Evolutionary conservation across 1,139 yeast species (phyloP), one percentile per base, ranked within the genome.

Genomic region (Cylindricascospora bacillispora): DNA sequence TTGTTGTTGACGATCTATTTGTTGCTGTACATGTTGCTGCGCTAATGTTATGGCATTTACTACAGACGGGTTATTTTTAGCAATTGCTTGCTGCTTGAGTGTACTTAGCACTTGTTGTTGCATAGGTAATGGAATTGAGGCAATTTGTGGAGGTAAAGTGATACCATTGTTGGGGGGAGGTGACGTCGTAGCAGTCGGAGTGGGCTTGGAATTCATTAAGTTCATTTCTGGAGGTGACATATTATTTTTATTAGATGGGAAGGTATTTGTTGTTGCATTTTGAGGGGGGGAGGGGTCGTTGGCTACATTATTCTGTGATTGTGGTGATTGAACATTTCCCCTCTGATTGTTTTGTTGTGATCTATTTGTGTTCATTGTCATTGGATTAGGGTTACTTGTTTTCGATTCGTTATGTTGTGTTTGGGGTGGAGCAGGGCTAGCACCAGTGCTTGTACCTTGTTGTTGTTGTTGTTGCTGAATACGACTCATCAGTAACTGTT

Each of bases 11-110:
- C 52, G 56, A 33, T 38, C 35, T 7, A 34, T 17, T 25, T 35
- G 43, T 24, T 41, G 45, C 24, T 45, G 52, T 4, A 45, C 34
- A 18, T 51, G 60, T 34, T 54, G 60, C 37, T 54, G 60, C 23
- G 56, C 57, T 33, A 45, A 38, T 47, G 66, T 45, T 47, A 67
- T 45, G 52, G 72, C 43, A 56, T 49, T 35, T 5, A 46, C 47
- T 1, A 48, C 52, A 6, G 54, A 42, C 4, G 48, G 49, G 25
- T 52, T 52, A 28, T 50, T 44, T 26, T 44, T 49, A 13, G 50
- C 45, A 7, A 50, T 38, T 6, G 56, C 56, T 26, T 52, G 53
- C 27, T 50, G 54, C 27, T 52, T 49, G 13, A 52, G 35, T 11
- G 43, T 37, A 17, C 38, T 41, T 15, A 52, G 37, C 6, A 51